Base-by-base conservation (phyloP, 2,329 filamentous ascomycete species). In the Myrmaecium sp. region DNA sequence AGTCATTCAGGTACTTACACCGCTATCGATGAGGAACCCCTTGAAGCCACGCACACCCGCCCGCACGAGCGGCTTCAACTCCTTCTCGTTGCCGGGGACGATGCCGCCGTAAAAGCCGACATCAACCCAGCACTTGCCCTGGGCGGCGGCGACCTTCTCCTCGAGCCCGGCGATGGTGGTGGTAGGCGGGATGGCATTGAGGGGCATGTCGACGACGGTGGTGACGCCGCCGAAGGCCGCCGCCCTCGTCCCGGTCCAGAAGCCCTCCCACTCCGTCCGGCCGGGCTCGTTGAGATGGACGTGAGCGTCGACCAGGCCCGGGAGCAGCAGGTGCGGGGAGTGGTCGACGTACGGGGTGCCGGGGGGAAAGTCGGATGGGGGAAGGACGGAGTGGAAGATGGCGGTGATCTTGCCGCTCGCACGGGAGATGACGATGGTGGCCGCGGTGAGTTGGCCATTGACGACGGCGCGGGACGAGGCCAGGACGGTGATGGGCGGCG, bases 51-150 rank as follows among this genome's bases (percentile, higher is more conserved):
- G 66, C 7, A 95, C 86, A 28, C 89, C 89, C 21, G 72, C 77
- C 30, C 80, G 66, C 1, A 95, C 78, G 4, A 98, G 62, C 1
- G 73, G 74, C 40, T 80, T 70, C 29, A 98, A 57, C 43, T 95
- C 73, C 7, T 66, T 52, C 3, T 74, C 68, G 46, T 98, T 98
- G 2, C 86, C 89, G 3, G 89, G 89, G 25, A 98, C 73, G 20
- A 95, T 72, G 17, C 89, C 89, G 14, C 89, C 89, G 47, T 95
- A 95, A 54, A 98, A 95, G 16, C 83, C 89, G n/a, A 95, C 84
- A 42, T 95, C 89, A 14, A 95, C 82, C 86, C 86, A 98, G 55
- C 86, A 93, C 55, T 95, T 77, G 17, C 79, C 82, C 33, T 68
- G 55, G 21, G 82, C 82, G 14, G 89, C 89, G 15, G 69, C 66